Evolutionary conservation across 345 rosid genomes (phyloP), one percentile per base, ranked within the genome.

Genomic region (Salix arbutifolia): DNA sequence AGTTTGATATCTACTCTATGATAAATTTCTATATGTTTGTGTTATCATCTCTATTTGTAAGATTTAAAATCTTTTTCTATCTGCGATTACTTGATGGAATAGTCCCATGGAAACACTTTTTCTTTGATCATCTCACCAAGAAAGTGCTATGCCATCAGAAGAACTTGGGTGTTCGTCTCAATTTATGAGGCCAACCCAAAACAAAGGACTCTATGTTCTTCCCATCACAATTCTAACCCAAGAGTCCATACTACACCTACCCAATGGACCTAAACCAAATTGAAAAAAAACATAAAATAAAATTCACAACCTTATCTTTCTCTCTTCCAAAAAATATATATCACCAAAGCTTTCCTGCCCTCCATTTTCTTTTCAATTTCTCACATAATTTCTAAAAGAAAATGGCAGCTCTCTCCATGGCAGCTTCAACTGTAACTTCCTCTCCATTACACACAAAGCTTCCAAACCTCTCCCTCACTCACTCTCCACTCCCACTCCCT

Each of bases 371-470:
- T 5, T 3, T 21, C 61, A 58, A 58, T 4, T 31, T 70, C 38
- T 28, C 62, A 0, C 35, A 4, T 19, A 48, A 8, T 3, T 40
- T 40, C 44, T 11, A 2, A 40, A 40, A 40, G 8, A 3, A 19
- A 69, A 69, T 74, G 82, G 12, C 71, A 74, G 66, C 82, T 56
- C 67, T 67, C 28, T 38, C 71, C 66, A 79, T 86, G 81, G 87
- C 89, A 19, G 72, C 86, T 69, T 75, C 87, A 4, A 28, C 81
- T 62, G 16, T 81, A 42, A 80, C 87, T 79, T 78, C 86, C 58
- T 77, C 86, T 50, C 72, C 74, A 10, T 76, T 81, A 19, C 76
- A 50, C 80, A 69, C 72, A 71, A 84, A 85, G 53, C 77, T 77
- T 76, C 65, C 79, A 77, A 74, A 71, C 38, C 73, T 78, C 62